Base-by-base conservation (phyloP, 768 basidiomycete species). In the Boletus coccyginus region DNA sequence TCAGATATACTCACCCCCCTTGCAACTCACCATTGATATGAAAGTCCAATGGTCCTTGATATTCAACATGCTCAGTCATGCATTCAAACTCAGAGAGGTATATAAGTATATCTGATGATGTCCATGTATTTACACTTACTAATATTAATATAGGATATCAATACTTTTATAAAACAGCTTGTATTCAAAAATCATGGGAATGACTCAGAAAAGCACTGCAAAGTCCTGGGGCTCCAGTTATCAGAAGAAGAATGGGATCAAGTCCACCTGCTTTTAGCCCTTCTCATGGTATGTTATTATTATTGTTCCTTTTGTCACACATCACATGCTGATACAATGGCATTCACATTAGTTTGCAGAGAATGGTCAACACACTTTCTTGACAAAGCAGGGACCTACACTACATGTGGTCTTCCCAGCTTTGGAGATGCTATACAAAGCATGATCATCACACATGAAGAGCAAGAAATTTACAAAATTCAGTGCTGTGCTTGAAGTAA, bases 31-130 rank as follows among this genome's bases (percentile, higher is more conserved):
- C 5, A 5, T 59, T 12, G 21, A 52, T 39, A 56, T 56, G 50
- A 56, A 59, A 46, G 56, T 57, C 29, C 36, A 3, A 44, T 57
- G 56, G 46, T 53, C 52, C 29, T 57, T 13, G 3, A 49, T 52
- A 33, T 57, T 57, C 46, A 29, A 14, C 27, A 57, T 57, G 46
- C 36, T 57, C 31, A 52, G 41, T 33, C 19, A 8, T 2, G 29
- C 40, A 21, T 33, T 57, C 1, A 14, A 51, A 52, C 39, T 52
- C 39, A 47, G 52, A 12, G 46, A 56, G 55, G 55, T 53, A 40
- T n/a, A n/a, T n/a, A n/a, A 53, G 39, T 9, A 35, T 35, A 54
- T 31, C 16, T 36, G 21, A 35, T 35, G 16, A 54, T n/a, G 14
- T 41, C 3, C 1, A 3, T 35, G 32, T 48, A 13, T 41, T 46